Percentiles rank a stretch among this genome's conserved stretches.
Evolutionary conservation across 1,284 basidiomycete genomes (phyloP).

Genomic region (Fomes fomentarius): DNA sequence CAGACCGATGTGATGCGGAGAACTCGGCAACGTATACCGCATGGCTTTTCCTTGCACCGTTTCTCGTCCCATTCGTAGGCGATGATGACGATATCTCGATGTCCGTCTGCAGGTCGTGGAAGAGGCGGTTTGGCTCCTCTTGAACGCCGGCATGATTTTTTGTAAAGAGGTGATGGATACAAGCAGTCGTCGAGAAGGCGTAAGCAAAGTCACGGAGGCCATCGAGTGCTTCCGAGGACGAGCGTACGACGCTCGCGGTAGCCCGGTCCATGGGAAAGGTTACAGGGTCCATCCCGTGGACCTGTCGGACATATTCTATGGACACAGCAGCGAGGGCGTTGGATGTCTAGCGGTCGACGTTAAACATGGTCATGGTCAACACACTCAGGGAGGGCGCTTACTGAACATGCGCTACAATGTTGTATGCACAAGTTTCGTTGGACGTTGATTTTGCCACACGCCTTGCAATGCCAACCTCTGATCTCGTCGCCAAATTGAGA

Average conservation of each 20-base stretch:
- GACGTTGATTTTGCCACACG: conserved; percentile 42
- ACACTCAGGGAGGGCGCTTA: conserved; percentile 19
- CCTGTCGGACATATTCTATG: conserved; percentile 35
- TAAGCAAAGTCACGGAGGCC: conserved; percentile 38
- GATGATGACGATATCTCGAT: conserved; percentile 27
- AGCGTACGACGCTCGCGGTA: conserved; percentile 25
- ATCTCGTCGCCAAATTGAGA: conserved; percentile 14
- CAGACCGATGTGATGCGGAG: background rate
- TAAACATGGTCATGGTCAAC: background rate
- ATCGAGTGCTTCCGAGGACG: conserved; percentile 27
- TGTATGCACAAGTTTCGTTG: conserved; percentile 41
- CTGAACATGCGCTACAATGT: conserved; percentile 38
- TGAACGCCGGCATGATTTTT: conserved; percentile 40
- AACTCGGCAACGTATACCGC: background rate
- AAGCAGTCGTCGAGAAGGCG: conserved; percentile 23
- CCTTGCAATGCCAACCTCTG: conserved; percentile 41
- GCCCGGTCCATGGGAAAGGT: conserved; percentile 32
- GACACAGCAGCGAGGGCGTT: conserved; percentile 28
- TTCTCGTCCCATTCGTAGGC: background rate
- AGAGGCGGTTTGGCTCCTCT: conserved; percentile 33
- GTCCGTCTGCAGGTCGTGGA: conserved; percentile 37
- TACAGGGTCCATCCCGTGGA: conserved; percentile 29
- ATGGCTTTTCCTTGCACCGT: background rate
- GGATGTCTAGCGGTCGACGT: conserved; percentile 16
- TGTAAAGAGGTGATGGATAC: conserved; percentile 42